Conservation (phyloP, 495 filamentous ascomycete species). For the Penicillium diatomitis region DNA sequence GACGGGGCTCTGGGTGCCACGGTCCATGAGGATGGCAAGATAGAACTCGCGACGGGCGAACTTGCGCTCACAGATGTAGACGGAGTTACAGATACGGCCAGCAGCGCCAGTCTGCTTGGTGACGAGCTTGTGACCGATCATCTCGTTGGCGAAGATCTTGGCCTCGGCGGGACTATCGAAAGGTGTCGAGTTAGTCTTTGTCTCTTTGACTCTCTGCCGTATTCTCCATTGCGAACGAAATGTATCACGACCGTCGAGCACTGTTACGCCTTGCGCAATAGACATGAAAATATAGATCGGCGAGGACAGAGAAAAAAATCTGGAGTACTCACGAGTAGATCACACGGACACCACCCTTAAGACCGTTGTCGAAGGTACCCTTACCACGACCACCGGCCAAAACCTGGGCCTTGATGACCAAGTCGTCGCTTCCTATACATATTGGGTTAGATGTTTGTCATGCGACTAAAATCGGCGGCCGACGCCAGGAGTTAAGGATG, state of each 20-base stretch:
- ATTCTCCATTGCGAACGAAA: no score
- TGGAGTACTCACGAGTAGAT: constrained; percentile 72
- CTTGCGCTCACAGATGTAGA: constrained; percentile 99
- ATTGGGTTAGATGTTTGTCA: constrained; percentile 17
- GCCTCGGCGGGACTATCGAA: constrained; percentile 61
- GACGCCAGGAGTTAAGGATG: constrained; percentile 1
- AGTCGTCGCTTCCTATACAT: constrained; percentile 73
- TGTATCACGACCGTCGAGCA: no score
- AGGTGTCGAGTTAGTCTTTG: not conserved
- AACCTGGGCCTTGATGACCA: constrained; percentile 99
- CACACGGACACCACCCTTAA: constrained; percentile 96
- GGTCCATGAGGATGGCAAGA: constrained; percentile 96
- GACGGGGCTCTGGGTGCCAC: constrained; percentile 79
- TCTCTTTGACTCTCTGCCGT: no score
- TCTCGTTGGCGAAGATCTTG: constrained; percentile 96
- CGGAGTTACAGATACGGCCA: constrained; percentile 87
- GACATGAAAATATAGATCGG: no score
- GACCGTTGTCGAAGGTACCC: constrained; percentile 92
- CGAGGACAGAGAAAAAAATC: no score
- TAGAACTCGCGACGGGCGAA: constrained; percentile 99
- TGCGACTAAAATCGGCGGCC: constrained; percentile 3
- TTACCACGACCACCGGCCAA: constrained; percentile 96
- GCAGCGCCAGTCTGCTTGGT: constrained; percentile 95
- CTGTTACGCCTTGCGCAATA: no score
- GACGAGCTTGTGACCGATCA: constrained; percentile 99